Evolutionary conservation across 2,329 filamentous ascomycete genomes (phyloP).

Genomic region (Esteya vermicola): DNA sequence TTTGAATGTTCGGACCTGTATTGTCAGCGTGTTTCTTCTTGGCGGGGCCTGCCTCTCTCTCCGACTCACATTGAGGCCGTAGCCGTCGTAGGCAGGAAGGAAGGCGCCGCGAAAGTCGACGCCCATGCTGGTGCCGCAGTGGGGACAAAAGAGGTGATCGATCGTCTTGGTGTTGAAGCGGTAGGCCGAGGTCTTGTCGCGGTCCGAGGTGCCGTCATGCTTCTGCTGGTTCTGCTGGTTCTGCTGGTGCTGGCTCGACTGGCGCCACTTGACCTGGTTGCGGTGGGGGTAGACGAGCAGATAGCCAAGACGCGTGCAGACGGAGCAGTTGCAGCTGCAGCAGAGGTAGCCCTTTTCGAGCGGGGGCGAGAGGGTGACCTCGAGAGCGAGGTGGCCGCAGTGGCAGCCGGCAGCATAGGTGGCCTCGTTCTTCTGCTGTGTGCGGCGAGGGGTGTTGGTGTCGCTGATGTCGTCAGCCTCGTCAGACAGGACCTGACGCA

Average conservation of each 20-base stretch:
- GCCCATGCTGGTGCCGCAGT: conserved; percentile 30
- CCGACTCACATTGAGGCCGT: conserved; percentile 29
- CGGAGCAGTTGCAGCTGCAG: conserved; percentile 38
- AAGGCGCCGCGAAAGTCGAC: conserved; percentile 26
- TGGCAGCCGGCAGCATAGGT: conserved; percentile 37
- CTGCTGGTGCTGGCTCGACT: too few relatives aligned
- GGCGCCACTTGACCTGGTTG: conserved; percentile 24
- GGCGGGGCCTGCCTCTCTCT: not conserved
- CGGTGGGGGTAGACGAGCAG: conserved; percentile 30
- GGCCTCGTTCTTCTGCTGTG: conserved; percentile 4
- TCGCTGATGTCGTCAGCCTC: too few relatives aligned
- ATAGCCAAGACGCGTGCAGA: conserved; percentile 35
- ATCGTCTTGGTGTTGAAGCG: conserved; percentile 32
- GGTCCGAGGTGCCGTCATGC: conserved; percentile 21
- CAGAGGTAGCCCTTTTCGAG: conserved; percentile 27
- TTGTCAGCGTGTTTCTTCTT: not conserved
- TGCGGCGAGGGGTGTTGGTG: too few relatives aligned
- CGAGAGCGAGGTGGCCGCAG: conserved; percentile 35
- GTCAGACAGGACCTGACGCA: too few relatives aligned
- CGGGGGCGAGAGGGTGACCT: conserved; percentile 31
- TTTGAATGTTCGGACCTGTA: conserved; percentile 20
- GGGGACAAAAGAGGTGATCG: conserved; percentile 33
- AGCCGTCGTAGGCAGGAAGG: conserved; percentile 15
- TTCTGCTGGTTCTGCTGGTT: too few relatives aligned
- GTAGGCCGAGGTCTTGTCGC: conserved; percentile 20